These are phyloP conservation scores for Volutella citrinella DNA, from an alignment of 2,329 filamentous ascomycete species.

Conservation along the genomic window DNA sequence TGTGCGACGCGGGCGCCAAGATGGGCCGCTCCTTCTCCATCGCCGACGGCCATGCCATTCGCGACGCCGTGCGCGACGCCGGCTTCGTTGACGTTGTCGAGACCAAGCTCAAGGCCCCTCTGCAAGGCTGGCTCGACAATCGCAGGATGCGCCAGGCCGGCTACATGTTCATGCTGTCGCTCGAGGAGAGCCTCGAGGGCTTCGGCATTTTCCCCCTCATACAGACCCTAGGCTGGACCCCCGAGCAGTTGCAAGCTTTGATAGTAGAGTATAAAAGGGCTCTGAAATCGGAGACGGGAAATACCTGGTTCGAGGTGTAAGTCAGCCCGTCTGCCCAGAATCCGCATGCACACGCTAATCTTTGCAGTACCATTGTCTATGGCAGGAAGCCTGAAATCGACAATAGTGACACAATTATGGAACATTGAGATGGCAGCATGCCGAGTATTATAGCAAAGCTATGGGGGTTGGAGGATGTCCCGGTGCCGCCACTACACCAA, in stretches of 20 bases:
- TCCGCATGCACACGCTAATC: background rate
- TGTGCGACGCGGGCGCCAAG: conserved; percentile 24
- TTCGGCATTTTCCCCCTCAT: conserved; percentile 25
- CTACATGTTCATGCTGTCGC: conserved; percentile 26
- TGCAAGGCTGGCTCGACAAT: conserved; percentile 43
- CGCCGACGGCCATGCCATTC: conserved; percentile 15
- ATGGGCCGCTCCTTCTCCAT: conserved; percentile 26
- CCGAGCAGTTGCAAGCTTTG: conserved; percentile 24
- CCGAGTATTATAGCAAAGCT: no score
- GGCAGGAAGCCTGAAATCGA: conserved; percentile 19
- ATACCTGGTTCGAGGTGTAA: conserved; percentile 2
- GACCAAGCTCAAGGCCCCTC: conserved; percentile 35
- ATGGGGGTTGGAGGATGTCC: no score
- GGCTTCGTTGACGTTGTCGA: conserved; percentile 35
- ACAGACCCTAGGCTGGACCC: conserved; percentile 27
- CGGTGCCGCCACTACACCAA: no score
- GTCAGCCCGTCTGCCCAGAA: no score
- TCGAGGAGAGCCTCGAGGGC: conserved; percentile 29
- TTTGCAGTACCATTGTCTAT: conserved; percentile 15
- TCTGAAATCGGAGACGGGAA: conserved; percentile 9
- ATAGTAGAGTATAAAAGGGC: conserved; percentile 19
- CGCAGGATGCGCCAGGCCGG: conserved; percentile 40
- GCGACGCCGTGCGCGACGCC: conserved; percentile 19
- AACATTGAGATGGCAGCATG: no score
- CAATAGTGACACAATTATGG: no score